These are phyloP conservation scores for Fragilariopsis cylindrus DNA, from an alignment of 108 stramenopile genomes.

Conservation along the genomic window DNA sequence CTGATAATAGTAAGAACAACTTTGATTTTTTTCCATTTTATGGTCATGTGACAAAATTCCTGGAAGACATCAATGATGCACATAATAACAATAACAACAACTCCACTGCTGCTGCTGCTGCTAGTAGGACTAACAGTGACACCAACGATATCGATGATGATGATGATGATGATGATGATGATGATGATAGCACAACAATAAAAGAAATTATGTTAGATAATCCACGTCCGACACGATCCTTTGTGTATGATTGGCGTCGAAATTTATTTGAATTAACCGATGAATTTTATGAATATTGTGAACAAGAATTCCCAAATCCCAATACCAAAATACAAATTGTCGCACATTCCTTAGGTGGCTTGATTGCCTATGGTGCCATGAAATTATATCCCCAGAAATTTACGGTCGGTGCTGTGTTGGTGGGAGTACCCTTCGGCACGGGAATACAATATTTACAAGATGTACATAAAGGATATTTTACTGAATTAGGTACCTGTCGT, in stretches of 20 bases:
- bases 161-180: too few relatives aligned
- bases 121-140: background rate
- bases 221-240: conserved; percentile 43
- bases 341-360: conserved; percentile 50
- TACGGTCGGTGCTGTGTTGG: conserved; percentile 45
- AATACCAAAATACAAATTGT: conserved; percentile 46
- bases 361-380: conserved; percentile 53
- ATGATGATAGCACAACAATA: background rate
- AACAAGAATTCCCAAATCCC: conserved; percentile 42
- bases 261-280: conserved; percentile 44
- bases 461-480: conserved; percentile 55
- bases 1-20: conserved; percentile 22
- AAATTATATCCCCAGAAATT: conserved; percentile 50
- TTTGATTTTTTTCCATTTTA: conserved; percentile 52
- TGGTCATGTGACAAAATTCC: conserved; percentile 40
- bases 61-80: conserved; percentile 40
- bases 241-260: conserved; percentile 56
- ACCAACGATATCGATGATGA: background rate
- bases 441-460: conserved; percentile 58
- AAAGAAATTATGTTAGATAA: background rate
- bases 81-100: too few relatives aligned
- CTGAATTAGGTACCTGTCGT: conserved; percentile 52
- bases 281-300: conserved; percentile 47
- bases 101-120: background rate
- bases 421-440: conserved; percentile 56